Percentiles rank a stretch among this genome's conserved stretches.
Evolutionary conservation across 805 yeast species (phyloP).

Genomic region (Pichia insulana): DNA sequence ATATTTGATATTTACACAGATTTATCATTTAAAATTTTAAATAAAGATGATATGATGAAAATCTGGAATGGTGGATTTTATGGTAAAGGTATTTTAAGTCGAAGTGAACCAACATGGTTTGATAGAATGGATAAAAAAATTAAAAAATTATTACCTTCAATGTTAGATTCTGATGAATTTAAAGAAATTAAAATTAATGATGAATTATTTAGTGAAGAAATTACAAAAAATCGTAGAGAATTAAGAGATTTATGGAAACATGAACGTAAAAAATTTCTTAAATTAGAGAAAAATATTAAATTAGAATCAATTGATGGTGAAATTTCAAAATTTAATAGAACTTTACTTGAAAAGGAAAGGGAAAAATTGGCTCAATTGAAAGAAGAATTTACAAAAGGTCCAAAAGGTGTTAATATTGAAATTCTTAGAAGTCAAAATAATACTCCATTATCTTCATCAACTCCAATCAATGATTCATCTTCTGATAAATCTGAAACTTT

Average conservation of each 20-base stretch:
- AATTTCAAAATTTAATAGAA: conserved; percentile 6
- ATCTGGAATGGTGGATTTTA: conserved; percentile 86
- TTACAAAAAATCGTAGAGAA: conserved; percentile 63
- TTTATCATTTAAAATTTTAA: conserved; percentile 32
- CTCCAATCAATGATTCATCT: neutral
- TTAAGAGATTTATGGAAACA: conserved; percentile 67
- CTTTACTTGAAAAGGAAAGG: conserved; percentile 30
- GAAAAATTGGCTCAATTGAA: conserved; percentile 17
- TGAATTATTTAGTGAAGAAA: conserved; percentile 55
- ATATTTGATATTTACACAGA: conserved; percentile 6
- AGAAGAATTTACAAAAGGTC: conserved; percentile 14
- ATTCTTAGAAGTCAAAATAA: neutral
- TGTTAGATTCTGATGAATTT: neutral
- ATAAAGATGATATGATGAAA: conserved; percentile 37
- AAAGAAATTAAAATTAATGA: conserved; percentile 4
- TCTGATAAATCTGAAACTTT: conserved; percentile 4
- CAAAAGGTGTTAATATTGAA: conserved; percentile 9
- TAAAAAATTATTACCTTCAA: conserved; percentile 14
- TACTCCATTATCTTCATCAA: conserved; percentile 1
- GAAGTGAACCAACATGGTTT: conserved; percentile 91
- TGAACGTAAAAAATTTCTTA: conserved; percentile 55
- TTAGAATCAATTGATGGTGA: conserved; percentile 9
- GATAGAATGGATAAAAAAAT: conserved; percentile 54
- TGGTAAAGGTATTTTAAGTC: conserved; percentile 83
- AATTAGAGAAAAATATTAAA: conserved; percentile 29